Evolutionary conservation across 1,284 basidiomycete species (phyloP), one percentile per base, ranked within the genome.

Genomic region (Sporisorium reilianum): DNA sequence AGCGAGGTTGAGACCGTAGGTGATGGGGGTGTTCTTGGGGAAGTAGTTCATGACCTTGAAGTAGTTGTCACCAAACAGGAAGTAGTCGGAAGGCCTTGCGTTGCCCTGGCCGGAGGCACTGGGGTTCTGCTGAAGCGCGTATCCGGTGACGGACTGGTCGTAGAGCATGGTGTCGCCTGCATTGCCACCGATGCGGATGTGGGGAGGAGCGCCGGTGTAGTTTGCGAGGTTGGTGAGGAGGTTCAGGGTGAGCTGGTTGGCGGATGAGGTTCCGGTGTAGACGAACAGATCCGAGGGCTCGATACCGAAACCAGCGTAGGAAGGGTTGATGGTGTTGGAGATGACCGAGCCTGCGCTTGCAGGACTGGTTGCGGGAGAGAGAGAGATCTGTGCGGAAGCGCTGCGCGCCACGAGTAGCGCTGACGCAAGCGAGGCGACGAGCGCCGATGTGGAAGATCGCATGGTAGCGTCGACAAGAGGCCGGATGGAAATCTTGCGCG

Each of bases 261-360:
- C 48, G 10, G 59, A 49, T 8, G 50, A 42, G 9, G 60, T 63
- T 18, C 77, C 78, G 20, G 78, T 78, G 57, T 66, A 80, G 50
- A 75, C 46, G 28, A 71, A 58, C 16, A 80, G 56, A 56, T 76
- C 75, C 22, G 77, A 55, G 2, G 78, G 78, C 54, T 80, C 78
- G 64, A 80, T 80, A 48, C 78, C 78, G 55, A 80, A 68, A 16
- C 78, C 78, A 11, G 65, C 75, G 40, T 65, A 80, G 26, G 76
- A 74, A 34, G 78, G 74, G 52, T 54, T 73, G 57, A 80, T 66
- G 34, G 55, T 63, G 28, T 60, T 55, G 16, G 78, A 80, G 40
- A 80, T 48, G 40, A 65, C 54, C 20, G 55, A 59, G 26, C 64
- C 64, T 38, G 73, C 73, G 11, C 46, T 41, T 20, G 58, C 12